Evolutionary conservation across 2,329 filamentous ascomycete genomes (phyloP).

Genomic region (Sordariomycetes sp.): DNA sequence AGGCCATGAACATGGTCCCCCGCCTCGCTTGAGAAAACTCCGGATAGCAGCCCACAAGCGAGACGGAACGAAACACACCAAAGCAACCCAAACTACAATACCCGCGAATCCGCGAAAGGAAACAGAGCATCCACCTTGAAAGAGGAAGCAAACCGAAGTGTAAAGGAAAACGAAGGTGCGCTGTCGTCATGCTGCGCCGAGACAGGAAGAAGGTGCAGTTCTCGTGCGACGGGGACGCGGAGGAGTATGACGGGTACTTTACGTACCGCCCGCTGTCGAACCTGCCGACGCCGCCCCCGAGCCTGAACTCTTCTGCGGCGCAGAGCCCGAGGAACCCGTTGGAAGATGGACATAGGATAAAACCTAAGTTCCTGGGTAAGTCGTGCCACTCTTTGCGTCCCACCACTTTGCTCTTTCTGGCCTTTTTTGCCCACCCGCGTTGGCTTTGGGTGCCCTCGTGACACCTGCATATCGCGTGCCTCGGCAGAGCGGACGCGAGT

Average conservation of each 20-base stretch:
- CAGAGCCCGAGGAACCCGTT: conserved; percentile 6
- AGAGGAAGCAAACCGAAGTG: background rate
- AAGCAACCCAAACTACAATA: background rate
- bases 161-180: background rate
- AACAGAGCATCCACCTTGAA: background rate
- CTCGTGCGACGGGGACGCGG: conserved; percentile 13
- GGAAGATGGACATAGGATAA: conserved; percentile 29
- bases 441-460: background rate
- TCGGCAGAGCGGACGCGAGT: background rate
- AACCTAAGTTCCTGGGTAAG: conserved; percentile 23
- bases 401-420: background rate
- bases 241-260: conserved; percentile 40
- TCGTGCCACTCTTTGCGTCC: conserved; percentile 4
- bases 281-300: conserved; percentile 52
- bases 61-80: background rate
- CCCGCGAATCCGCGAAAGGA: background rate
- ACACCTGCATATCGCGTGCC: background rate
- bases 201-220: conserved; percentile 2
- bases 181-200: conserved; percentile 1
- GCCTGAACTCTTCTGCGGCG: conserved; percentile 28
- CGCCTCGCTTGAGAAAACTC: background rate
- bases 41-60: background rate
- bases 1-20: conserved; percentile 1
- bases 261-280: conserved; percentile 56
- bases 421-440: background rate